Conservation (phyloP, 225 moss, liverwort and hornwort species). For the Straminergon stramineum region DNA sequence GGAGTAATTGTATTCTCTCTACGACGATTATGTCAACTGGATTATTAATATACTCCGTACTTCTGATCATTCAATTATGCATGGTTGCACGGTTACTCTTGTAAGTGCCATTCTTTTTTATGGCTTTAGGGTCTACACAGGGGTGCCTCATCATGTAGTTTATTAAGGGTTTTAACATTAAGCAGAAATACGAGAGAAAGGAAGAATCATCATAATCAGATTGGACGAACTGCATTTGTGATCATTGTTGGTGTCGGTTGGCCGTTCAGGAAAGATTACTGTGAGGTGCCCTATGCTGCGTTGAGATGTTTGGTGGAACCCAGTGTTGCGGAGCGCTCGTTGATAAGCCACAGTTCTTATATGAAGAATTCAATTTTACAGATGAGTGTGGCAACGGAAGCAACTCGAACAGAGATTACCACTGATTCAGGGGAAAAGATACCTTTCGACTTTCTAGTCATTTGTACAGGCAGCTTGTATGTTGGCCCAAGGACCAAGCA, state of each 20-base stretch:
- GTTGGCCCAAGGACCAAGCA: constrained; percentile 23
- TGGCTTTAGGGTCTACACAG: not conserved
- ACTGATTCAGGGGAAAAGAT: constrained; percentile 40
- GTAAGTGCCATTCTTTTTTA: not conserved
- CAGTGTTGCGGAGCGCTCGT: constrained; percentile 38
- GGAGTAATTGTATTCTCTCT: not conserved
- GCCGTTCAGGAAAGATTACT: constrained; percentile 43
- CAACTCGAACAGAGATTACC: constrained; percentile 27
- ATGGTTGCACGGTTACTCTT: not conserved
- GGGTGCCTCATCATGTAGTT: not conserved
- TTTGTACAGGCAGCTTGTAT: constrained; percentile 48
- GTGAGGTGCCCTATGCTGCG: constrained; percentile 52
- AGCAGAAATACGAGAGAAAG: not conserved
- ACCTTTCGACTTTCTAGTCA: constrained; percentile 61
- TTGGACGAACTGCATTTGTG: not conserved
- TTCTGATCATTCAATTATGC: not conserved
- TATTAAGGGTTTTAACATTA: not conserved
- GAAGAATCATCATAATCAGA: not conserved
- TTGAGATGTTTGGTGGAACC: constrained; percentile 69
- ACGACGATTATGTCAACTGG: not conserved
- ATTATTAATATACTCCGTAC: not conserved
- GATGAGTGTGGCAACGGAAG: constrained; percentile 12
- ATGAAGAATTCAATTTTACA: constrained; percentile 28
- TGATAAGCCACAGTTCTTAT: constrained; percentile 36
- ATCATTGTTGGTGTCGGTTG: not conserved